Percentiles rank a stretch among this genome's conserved stretches.
phyloP scores from a whole-genome alignment of 306 rosid genomes.

The Cucumis cinereus region DNA sequence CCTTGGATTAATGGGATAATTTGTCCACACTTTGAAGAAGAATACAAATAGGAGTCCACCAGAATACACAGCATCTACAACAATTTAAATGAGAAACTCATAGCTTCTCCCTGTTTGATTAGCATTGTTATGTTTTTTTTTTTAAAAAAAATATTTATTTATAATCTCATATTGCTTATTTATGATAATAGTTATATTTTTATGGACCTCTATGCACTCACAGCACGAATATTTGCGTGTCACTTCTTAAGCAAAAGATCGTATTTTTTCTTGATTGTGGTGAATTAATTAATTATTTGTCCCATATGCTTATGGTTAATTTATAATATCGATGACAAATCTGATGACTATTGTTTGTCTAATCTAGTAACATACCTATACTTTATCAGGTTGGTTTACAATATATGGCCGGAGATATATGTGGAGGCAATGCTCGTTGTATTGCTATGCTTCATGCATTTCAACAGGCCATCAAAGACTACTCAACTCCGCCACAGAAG shows the following conservation, averaged over 20 bases:
- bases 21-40: neutral
- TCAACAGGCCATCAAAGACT: conserved; percentile 63
- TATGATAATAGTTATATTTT: neutral
- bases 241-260: neutral
- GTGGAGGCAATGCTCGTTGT: conserved; percentile 81
- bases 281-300: neutral
- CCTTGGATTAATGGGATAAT: neutral
- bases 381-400: conserved; percentile 64
- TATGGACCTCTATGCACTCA: neutral
- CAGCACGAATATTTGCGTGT: neutral
- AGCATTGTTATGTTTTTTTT: neutral
- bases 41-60: neutral
- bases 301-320: neutral
- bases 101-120: neutral
- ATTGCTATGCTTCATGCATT: conserved; percentile 73
- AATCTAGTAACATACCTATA: neutral
- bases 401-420: conserved; percentile 57
- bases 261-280: neutral
- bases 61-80: neutral
- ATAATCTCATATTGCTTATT: neutral
- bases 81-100: neutral
- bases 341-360: neutral
- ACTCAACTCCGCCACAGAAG: conserved; percentile 61
- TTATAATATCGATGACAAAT: neutral
- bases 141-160: neutral